Conservation (phyloP, 306 rosid species). For the Rosa lucieae region DNA sequence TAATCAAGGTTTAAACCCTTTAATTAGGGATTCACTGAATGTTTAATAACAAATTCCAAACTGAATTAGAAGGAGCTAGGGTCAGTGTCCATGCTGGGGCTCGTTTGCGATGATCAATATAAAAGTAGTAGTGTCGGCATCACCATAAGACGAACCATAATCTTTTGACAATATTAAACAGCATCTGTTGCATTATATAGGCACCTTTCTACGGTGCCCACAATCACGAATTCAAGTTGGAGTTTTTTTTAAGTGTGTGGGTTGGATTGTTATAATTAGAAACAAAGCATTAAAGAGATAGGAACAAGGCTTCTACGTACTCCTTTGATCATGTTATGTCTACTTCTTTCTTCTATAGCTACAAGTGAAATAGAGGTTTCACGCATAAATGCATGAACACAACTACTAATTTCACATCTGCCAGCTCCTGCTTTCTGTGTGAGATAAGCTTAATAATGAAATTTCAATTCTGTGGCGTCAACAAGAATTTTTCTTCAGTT, state of each 20-base stretch:
- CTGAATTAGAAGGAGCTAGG: slow-evolving; percentile 6
- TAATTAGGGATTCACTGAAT: neutral
- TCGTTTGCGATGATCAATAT: slow-evolving; percentile 27
- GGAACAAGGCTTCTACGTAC: neutral
- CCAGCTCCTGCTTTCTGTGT: neutral
- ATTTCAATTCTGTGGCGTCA: neutral
- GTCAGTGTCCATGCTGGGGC: slow-evolving; percentile 28
- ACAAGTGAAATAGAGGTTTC: neutral
- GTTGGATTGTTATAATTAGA: neutral
- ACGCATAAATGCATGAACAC: neutral
- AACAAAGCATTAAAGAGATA: slow-evolving; percentile 1
- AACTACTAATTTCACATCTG: neutral
- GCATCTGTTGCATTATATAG: slow-evolving; percentile 7
- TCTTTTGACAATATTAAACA: slow-evolving; percentile 33
- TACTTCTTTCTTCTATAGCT: neutral
- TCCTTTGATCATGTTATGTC: neutral
- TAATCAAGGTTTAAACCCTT: neutral
- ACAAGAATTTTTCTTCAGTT: neutral
- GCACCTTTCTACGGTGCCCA: slow-evolving; percentile 7
- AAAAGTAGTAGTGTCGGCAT: slow-evolving; percentile 38
- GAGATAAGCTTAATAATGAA: neutral
- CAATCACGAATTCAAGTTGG: neutral
- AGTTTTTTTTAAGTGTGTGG: neutral
- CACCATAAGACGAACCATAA: slow-evolving; percentile 22
- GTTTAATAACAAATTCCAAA: neutral